These are phyloP conservation scores for Paraurostyla sp. DNA, from an alignment of 73 alveolate species.

Conservation along the genomic window DNA sequence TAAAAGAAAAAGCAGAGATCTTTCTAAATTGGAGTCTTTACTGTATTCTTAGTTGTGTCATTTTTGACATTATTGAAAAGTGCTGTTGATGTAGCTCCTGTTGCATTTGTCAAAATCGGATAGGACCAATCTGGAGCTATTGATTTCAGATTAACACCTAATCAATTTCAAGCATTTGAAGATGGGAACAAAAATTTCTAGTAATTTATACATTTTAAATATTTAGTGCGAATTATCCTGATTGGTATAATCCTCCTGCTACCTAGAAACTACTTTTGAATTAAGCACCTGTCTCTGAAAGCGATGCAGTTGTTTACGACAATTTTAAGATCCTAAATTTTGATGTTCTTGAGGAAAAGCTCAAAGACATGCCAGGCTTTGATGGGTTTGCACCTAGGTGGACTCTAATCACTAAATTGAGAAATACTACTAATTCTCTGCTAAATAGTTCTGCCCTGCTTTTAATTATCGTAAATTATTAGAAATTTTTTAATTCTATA, in stretches of 20 bases:
- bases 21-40: constrained; percentile 93
- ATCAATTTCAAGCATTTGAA: background rate
- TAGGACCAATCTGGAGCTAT: constrained; percentile 94
- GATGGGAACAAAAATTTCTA: constrained; percentile 45
- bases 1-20: constrained; percentile 91
- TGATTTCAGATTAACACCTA: constrained; percentile 89
- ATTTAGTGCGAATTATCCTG: constrained; percentile 22
- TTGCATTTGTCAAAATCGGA: constrained; percentile 89
- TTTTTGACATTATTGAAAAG: constrained; percentile 87
- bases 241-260: constrained; percentile 39
- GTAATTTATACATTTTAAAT: background rate
- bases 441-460: constrained; percentile 58
- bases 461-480: background rate
- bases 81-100: constrained; percentile 87
- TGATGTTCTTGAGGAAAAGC: constrained; percentile 16
- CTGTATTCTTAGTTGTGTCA: constrained; percentile 92
- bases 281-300: too few relatives aligned
- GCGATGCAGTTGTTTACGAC: background rate
- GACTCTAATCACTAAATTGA: constrained; percentile 75
- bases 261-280: background rate
- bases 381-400: constrained; percentile 87
- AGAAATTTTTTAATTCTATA: background rate
- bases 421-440: constrained; percentile 54
- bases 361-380: constrained; percentile 52
- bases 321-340: constrained; percentile 49